Conservation (phyloP, 768 basidiomycete species). For the Hygrocybe coccinea region DNA sequence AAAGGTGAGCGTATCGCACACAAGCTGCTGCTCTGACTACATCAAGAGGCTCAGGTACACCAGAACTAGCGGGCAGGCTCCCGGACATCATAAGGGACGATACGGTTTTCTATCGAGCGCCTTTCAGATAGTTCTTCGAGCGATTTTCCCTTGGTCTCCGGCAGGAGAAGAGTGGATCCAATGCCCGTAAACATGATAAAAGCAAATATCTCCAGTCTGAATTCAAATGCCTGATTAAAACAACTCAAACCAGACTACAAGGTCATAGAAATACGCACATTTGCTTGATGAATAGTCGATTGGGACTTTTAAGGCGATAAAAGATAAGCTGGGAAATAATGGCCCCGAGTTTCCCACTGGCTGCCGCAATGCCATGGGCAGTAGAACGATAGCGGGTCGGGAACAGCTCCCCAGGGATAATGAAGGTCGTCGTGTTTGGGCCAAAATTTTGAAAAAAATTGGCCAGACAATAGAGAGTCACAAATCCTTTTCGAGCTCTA, state of each 20-base stretch:
- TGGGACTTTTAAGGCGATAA: slow-evolving; percentile 42
- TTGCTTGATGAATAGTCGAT: slow-evolving; percentile 35
- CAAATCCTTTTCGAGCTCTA: slow-evolving; percentile 38
- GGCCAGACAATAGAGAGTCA: slow-evolving; percentile 57
- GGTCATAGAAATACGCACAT: not conserved
- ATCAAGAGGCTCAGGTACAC: too few relatives aligned
- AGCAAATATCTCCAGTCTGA: slow-evolving; percentile 58
- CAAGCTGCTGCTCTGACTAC: too few relatives aligned
- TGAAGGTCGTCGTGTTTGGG: slow-evolving; percentile 56
- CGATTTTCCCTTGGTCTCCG: slow-evolving; percentile 49
- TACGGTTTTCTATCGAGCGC: not conserved
- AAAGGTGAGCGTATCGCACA: too few relatives aligned
- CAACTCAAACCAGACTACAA: not conserved
- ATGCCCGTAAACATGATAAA: slow-evolving; percentile 61
- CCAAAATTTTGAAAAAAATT: slow-evolving; percentile 71
- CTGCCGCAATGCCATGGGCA: slow-evolving; percentile 59
- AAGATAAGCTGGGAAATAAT: slow-evolving; percentile 50
- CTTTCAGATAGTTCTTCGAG: slow-evolving; percentile 48
- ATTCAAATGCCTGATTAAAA: not conserved
- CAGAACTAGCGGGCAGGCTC: not conserved
- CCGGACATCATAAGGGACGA: not conserved
- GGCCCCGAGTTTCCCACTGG: slow-evolving; percentile 60
- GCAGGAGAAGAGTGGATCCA: slow-evolving; percentile 54
- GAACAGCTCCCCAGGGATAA: slow-evolving; percentile 60
- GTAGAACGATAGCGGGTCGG: slow-evolving; percentile 66